These are phyloP conservation scores for Stereum hirsutum DNA, from an alignment of 1,284 basidiomycete genomes.

Conservation along the genomic window DNA sequence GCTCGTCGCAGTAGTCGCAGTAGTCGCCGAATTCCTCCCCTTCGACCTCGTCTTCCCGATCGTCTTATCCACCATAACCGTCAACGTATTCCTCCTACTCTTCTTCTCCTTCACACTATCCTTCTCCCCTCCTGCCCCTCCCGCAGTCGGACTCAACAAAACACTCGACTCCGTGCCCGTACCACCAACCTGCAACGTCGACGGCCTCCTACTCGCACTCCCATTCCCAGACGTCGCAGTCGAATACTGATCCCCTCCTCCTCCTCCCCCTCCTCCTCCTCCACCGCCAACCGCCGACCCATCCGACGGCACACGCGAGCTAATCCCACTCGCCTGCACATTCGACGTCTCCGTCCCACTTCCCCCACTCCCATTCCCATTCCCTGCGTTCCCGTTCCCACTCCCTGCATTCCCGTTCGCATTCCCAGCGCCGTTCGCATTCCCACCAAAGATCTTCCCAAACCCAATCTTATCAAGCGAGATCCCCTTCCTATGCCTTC, in stretches of 20 bases:
- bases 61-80: slow-evolving; percentile 73
- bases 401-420: too few relatives aligned
- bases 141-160: neutral
- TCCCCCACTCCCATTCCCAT: too few relatives aligned
- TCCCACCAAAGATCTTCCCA: slow-evolving; percentile 45
- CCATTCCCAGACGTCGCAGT: slow-evolving; percentile 17
- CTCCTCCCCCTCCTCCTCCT: too few relatives aligned
- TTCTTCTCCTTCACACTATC: slow-evolving; percentile 51
- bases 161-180: slow-evolving; percentile 11
- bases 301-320: slow-evolving; percentile 33
- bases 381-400: too few relatives aligned
- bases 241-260: too few relatives aligned
- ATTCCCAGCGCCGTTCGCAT: neutral
- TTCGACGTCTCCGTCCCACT: neutral
- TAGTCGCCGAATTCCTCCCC: slow-evolving; percentile 7
- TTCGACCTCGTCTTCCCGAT: slow-evolving; percentile 41
- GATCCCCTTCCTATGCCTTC: slow-evolving; percentile 48
- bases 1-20: too few relatives aligned
- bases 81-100: slow-evolving; percentile 69
- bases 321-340: slow-evolving; percentile 15
- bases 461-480: slow-evolving; percentile 74
- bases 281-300: slow-evolving; percentile 18
- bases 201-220: slow-evolving; percentile 19
- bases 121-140: slow-evolving; percentile 11
- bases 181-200: slow-evolving; percentile 24